These are phyloP conservation scores for Adansonia grandidieri DNA, from an alignment of 441 rosid species.

Conservation along the genomic window DNA sequence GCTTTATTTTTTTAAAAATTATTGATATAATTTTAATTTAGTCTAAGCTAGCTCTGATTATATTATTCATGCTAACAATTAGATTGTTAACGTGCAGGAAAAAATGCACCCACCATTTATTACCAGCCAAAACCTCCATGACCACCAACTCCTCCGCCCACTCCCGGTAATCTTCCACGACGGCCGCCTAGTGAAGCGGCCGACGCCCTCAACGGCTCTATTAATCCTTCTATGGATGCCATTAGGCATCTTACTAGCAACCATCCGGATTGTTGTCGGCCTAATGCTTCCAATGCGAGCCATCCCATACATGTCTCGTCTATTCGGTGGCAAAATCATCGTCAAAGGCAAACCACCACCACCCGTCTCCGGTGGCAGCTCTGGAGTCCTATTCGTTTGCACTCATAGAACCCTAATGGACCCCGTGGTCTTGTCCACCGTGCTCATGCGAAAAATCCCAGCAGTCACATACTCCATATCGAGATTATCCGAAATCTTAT, in stretches of 20 bases:
- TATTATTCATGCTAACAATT: background rate
- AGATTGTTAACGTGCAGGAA: slow-evolving; percentile 43
- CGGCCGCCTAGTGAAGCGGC: slow-evolving; percentile 81
- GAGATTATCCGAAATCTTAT: slow-evolving; percentile 70
- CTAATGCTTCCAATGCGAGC: slow-evolving; percentile 63
- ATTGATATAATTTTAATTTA: background rate
- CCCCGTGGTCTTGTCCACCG: slow-evolving; percentile 74
- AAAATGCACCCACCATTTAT: slow-evolving; percentile 56
- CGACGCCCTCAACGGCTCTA: slow-evolving; percentile 69
- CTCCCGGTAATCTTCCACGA: slow-evolving; percentile 87
- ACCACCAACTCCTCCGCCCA: slow-evolving; percentile 52
- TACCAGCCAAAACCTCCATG: slow-evolving; percentile 29
- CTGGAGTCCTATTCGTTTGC: slow-evolving; percentile 83
- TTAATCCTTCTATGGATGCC: slow-evolving; percentile 82
- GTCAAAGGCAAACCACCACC: slow-evolving; percentile 83
- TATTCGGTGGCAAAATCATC: slow-evolving; percentile 62
- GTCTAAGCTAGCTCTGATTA: background rate
- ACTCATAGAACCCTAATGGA: slow-evolving; percentile 90
- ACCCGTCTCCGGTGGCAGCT: slow-evolving; percentile 39
- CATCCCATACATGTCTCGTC: slow-evolving; percentile 51
- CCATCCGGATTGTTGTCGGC: slow-evolving; percentile 51
- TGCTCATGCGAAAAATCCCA: slow-evolving; percentile 65
- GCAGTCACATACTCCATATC: slow-evolving; percentile 90
- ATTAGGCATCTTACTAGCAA: slow-evolving; percentile 66
- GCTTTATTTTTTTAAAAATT: too few species aligned